phyloP scores from a whole-genome alignment of 1,284 basidiomycete species.

The Earliella scabrosa region DNA sequence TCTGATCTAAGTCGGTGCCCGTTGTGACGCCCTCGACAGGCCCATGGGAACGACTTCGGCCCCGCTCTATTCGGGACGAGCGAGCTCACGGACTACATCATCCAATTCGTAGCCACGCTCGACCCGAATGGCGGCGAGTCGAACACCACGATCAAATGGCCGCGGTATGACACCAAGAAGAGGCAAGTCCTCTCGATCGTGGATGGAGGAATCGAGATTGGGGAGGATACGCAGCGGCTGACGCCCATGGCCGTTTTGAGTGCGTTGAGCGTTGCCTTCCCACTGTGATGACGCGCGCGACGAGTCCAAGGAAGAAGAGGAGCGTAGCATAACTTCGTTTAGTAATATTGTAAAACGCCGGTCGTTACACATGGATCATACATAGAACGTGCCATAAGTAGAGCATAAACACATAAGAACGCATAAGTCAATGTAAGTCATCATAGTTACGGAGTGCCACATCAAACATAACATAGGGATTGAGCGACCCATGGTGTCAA shows the following conservation, averaged over 20 bases:
- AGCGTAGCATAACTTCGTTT: no score
- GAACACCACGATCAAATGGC: conserved; percentile 17
- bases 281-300: not conserved
- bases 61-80: not conserved
- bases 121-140: conserved; percentile 13
- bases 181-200: conserved; percentile 23
- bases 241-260: conserved; percentile 5
- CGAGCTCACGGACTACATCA: conserved; percentile 14
- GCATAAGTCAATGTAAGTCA: no score
- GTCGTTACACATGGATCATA: no score
- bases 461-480: no score
- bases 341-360: no score
- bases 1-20: conserved; percentile 3
- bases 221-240: conserved; percentile 5
- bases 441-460: no score
- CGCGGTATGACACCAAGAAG: conserved; percentile 13
- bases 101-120: conserved; percentile 13
- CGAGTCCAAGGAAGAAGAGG: no score
- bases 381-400: no score
- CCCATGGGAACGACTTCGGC: conserved; percentile 9
- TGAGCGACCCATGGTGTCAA: no score
- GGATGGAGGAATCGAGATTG: conserved; percentile 27
- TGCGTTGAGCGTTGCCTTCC: not conserved
- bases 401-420: no score
- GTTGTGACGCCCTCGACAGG: conserved; percentile 17